Evolutionary conservation across 2,329 filamentous ascomycete species (phyloP), one percentile per base, ranked within the genome.

Genomic region (Colletotrichum kahawae): DNA sequence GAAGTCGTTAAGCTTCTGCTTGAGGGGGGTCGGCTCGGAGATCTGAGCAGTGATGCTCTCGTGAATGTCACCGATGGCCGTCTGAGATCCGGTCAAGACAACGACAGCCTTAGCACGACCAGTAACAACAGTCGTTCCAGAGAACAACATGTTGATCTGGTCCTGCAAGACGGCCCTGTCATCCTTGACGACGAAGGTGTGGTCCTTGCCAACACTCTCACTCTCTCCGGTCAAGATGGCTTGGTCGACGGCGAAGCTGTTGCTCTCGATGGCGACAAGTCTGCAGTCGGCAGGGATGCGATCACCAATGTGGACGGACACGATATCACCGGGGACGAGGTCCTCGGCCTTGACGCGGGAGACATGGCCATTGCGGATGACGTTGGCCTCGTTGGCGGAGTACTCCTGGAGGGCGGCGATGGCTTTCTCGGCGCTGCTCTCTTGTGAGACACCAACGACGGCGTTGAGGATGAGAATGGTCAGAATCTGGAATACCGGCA

Each of bases 1-100:
- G 82, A 99, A 99, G 81, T 98, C 95, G 84, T 99, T 98, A 77
- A 99, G 90, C 89, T 99, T 99, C 89, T 99, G 95, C 89, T 99
- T 99, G 79, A 99, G 86, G 16, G 97, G 97, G 1, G 97, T 99
- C 0, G 97, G 97, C 83, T 98, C 96, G 27, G 96, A 98, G 81
- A 99, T 99, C 85, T 99, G 97, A 48, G 96, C 94, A 8, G 95
- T 96, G 82, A 99, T 99, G 88, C 96, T 98, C 86, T 98, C 97
- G 83, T 99, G 97, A 78, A 99, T 99, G 83, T 98, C 97, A 80
- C 97, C 97, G 85, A 99, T 99, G 48, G 97, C 97, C 31, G 97
- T 99, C 81, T 92, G 94, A 63, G 93, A 90, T 78, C 97, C 97
- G 21, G 97, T 99, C 82, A 98, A 86, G 77, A 95, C 96, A 31